Conservation (phyloP, 371 early-diverging fungal genomes). For the Mycotypha africana region DNA sequence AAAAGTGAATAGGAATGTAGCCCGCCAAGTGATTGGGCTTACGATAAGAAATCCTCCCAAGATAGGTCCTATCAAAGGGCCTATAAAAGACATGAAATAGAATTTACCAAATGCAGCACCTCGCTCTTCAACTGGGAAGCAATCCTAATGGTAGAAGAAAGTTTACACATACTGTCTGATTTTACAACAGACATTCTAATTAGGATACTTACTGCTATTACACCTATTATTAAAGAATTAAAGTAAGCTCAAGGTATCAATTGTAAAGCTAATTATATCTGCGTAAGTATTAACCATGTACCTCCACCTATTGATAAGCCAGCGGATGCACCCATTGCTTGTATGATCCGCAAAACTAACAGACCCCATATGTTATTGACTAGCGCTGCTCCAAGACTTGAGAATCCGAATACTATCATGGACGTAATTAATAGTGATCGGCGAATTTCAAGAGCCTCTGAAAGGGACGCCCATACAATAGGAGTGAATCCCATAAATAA, state of each 20-base stretch:
- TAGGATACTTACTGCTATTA: not conserved
- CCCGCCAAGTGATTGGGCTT: constrained; percentile 10
- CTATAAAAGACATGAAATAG: constrained; percentile 42
- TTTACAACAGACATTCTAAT: not conserved
- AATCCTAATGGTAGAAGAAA: constrained; percentile 2
- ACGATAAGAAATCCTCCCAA: constrained; percentile 18
- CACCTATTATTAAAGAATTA: no score
- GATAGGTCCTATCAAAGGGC: constrained; percentile 14
- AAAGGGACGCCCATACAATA: constrained; percentile 58
- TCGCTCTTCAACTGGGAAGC: constrained; percentile 15
- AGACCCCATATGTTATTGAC: constrained; percentile 52
- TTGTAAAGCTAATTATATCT: constrained; percentile 1
- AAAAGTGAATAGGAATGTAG: constrained; percentile 20
- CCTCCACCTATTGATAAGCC: constrained; percentile 59
- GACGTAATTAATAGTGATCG: constrained; percentile 35
- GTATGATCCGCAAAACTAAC: constrained; percentile 59
- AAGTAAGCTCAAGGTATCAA: no score
- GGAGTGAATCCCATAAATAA: constrained; percentile 50
- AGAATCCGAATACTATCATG: constrained; percentile 46
- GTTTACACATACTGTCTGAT: no score
- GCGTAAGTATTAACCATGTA: no score
- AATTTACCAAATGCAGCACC: constrained; percentile 31
- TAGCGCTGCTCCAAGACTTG: constrained; percentile 61
- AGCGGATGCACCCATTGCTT: constrained; percentile 61
- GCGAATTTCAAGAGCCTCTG: constrained; percentile 53